Evolutionary conservation across 176 grass and related monocot species (phyloP).

Genomic region (Oryza nivara): DNA sequence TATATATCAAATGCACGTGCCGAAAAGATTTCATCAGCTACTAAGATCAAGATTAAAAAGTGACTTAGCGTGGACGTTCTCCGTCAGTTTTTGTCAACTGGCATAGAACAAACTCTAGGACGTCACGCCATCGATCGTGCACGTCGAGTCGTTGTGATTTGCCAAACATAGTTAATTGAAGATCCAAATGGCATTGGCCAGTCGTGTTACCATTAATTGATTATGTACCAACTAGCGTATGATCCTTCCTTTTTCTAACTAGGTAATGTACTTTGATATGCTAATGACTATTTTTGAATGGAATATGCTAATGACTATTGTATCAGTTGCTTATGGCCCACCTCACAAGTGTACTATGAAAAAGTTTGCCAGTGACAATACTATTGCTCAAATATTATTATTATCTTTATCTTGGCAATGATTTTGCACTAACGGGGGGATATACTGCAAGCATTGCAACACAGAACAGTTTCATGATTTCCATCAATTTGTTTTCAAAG

Average conservation of each 20-base stretch:
- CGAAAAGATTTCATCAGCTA: neutral
- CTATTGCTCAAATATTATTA: neutral
- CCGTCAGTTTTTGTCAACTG: neutral
- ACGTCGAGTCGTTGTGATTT: neutral
- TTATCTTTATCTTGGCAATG: neutral
- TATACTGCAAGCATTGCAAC: neutral
- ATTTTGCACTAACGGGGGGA: neutral
- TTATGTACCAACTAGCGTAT: neutral
- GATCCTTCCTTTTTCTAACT: neutral
- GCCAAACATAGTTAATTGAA: neutral
- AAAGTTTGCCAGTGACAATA: neutral
- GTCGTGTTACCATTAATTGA: neutral
- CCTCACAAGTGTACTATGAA: neutral
- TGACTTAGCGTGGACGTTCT: slow-evolving; percentile 27
- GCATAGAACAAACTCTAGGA: neutral
- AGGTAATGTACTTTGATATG: neutral
- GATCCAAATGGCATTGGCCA: neutral
- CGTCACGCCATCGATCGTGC: slow-evolving; percentile 27
- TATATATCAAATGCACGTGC: neutral
- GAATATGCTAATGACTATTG: neutral
- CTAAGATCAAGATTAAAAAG: neutral
- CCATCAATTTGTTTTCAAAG: neutral
- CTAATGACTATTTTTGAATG: neutral
- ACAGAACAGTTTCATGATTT: slow-evolving; percentile 1
- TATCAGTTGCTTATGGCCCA: neutral